These are phyloP conservation scores for Malus hybrid DNA, from an alignment of 331 rosid genomes.

Conservation along the genomic window DNA sequence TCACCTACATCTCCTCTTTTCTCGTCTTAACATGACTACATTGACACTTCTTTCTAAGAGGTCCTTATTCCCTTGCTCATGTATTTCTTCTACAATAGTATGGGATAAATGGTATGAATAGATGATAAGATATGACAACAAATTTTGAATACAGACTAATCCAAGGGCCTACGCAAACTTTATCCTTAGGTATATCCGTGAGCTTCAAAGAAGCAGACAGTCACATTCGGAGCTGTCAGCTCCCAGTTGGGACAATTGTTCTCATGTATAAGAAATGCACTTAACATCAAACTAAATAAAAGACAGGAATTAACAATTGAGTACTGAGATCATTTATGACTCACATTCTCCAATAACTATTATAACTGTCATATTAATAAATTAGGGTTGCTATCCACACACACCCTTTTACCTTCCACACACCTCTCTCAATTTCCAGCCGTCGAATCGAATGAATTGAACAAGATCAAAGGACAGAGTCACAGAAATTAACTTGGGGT, in stretches of 20 bases:
- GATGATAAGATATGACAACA: neutral
- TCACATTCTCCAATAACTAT: neutral
- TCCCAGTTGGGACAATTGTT: neutral
- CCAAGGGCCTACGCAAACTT: neutral
- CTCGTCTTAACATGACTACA: neutral
- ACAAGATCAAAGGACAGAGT: too few species aligned
- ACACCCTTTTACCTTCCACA: too few species aligned
- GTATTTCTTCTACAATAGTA: neutral
- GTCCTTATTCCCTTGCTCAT: neutral
- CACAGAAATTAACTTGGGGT: too few species aligned
- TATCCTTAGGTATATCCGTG: neutral
- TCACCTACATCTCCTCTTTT: neutral
- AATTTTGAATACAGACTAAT: neutral
- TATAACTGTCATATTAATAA: neutral
- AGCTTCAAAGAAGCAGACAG: neutral
- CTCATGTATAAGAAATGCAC: neutral
- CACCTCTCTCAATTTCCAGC: too few species aligned
- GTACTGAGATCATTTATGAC: neutral
- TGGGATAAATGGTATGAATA: neutral
- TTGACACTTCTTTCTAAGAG: neutral
- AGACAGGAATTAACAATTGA: neutral
- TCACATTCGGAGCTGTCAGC: neutral
- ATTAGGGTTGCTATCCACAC: too few species aligned
- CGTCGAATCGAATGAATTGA: too few species aligned
- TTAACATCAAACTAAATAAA: neutral